Evolutionary conservation across 108 stramenopile genomes (phyloP).

Genomic region (Craspedostauros australis): DNA sequence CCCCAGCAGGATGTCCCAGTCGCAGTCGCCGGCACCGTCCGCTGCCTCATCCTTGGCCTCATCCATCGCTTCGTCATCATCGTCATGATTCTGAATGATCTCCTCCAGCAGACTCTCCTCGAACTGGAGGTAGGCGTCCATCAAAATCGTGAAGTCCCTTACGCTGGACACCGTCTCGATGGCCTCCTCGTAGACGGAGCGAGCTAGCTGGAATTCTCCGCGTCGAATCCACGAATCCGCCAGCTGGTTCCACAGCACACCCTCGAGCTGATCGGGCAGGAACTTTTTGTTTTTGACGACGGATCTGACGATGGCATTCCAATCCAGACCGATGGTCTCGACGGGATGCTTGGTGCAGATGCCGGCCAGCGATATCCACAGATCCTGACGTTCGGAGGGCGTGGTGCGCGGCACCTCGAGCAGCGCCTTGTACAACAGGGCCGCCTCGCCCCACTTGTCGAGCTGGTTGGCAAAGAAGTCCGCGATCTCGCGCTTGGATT

Average conservation of each 20-base stretch:
- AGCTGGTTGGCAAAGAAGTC: constrained; percentile 43
- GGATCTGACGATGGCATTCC: constrained; percentile 79
- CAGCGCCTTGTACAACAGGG: constrained; percentile 75
- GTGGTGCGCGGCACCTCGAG: constrained; percentile 54
- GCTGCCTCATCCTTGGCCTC: background rate
- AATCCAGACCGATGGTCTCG: constrained; percentile 74
- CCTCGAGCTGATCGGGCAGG: constrained; percentile 87
- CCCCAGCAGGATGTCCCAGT: constrained; percentile 67
- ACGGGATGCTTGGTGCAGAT: constrained; percentile 84
- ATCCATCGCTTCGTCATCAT: constrained; percentile 23
- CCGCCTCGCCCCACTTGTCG: constrained; percentile 76
- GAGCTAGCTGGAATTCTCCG: constrained; percentile 94
- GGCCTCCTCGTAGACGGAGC: constrained; percentile 95
- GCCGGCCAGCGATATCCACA: constrained; percentile 94
- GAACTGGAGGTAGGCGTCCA: constrained; percentile 93
- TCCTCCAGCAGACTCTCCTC: constrained; percentile 95
- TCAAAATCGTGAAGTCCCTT: constrained; percentile 94
- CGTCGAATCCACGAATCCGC: constrained; percentile 92
- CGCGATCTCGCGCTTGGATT: constrained; percentile 28
- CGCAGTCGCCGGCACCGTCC: constrained; percentile 36
- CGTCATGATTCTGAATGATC: constrained; percentile 60
- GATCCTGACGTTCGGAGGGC: constrained; percentile 56
- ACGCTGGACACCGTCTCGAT: constrained; percentile 82
- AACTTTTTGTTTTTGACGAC: constrained; percentile 16
- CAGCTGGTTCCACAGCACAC: constrained; percentile 90